Percentiles rank a stretch among this genome's conserved stretches.
Evolutionary conservation across 1,284 basidiomycete species (phyloP).

Genomic region (Ganoderma lucidum): DNA sequence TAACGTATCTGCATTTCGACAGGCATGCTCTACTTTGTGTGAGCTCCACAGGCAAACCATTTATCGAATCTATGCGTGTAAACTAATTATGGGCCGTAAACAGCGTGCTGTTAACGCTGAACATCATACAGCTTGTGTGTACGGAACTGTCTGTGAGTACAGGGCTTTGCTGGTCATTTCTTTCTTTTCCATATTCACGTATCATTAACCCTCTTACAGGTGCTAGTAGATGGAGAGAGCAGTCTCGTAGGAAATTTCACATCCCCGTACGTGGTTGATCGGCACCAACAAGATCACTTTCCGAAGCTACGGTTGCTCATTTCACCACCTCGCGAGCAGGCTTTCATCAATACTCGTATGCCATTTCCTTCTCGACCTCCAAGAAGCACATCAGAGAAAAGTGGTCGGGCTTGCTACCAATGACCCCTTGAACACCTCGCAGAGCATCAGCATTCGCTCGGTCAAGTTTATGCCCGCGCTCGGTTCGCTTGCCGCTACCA

Average conservation of each 20-base stretch:
- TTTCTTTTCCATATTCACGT: background rate
- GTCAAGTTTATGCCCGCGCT: background rate
- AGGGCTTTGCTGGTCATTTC: background rate
- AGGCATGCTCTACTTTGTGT: background rate
- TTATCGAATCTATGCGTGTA: background rate
- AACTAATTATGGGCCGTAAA: background rate
- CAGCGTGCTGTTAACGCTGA: background rate
- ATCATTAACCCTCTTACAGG: too few relatives aligned
- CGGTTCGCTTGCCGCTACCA: background rate
- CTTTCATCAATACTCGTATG: background rate
- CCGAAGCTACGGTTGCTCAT: too few relatives aligned
- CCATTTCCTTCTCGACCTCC: background rate
- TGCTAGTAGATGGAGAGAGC: too few relatives aligned
- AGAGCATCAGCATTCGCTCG: background rate
- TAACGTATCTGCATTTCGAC: background rate
- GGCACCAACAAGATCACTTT: too few relatives aligned
- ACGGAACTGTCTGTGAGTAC: background rate
- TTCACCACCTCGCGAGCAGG: background rate
- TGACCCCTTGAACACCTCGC: background rate
- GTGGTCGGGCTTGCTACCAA: slow-evolving; percentile 51
- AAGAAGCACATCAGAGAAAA: slow-evolving; percentile 3
- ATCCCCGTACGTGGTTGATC: too few relatives aligned
- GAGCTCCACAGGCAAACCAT: background rate
- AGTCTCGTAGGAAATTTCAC: too few relatives aligned
- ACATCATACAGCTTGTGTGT: background rate